These are phyloP conservation scores for Pinus tabuliformis DNA, from an alignment of 75 land plant species.

Conservation along the genomic window DNA sequence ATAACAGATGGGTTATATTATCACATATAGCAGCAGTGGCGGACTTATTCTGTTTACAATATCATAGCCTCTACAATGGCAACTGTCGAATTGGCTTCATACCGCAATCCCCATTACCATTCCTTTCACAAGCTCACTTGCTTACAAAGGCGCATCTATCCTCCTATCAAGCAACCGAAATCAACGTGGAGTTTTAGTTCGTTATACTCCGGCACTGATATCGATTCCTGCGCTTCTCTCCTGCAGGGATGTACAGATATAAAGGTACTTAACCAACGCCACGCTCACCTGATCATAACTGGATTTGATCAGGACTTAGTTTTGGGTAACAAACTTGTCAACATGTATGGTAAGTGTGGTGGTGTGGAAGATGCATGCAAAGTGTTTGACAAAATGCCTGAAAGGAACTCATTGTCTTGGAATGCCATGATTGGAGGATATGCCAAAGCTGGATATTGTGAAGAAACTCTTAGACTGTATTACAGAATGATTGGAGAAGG, in stretches of 20 bases:
- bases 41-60: too few species aligned
- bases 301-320: constrained; percentile 2
- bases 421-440: constrained; percentile 25
- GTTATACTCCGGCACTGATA: too few species aligned
- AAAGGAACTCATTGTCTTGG: constrained; percentile 31
- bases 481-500: constrained; percentile 15
- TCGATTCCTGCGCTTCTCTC: neutral
- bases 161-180: too few species aligned
- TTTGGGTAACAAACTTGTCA: constrained; percentile 11
- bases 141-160: too few species aligned
- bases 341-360: constrained; percentile 35
- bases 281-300: neutral
- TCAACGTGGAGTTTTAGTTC: too few species aligned
- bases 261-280: neutral
- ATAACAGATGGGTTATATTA: too few species aligned
- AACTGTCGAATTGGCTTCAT: too few species aligned
- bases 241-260: neutral
- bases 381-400: constrained; percentile 31
- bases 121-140: too few species aligned
- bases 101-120: too few species aligned
- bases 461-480: constrained; percentile 12
- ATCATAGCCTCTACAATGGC: too few species aligned
- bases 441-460: constrained; percentile 8
- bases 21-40: too few species aligned
- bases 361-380: constrained; percentile 10